phyloP scores from a whole-genome alignment of 768 basidiomycete genomes.

The Termitomyces sp. region DNA sequence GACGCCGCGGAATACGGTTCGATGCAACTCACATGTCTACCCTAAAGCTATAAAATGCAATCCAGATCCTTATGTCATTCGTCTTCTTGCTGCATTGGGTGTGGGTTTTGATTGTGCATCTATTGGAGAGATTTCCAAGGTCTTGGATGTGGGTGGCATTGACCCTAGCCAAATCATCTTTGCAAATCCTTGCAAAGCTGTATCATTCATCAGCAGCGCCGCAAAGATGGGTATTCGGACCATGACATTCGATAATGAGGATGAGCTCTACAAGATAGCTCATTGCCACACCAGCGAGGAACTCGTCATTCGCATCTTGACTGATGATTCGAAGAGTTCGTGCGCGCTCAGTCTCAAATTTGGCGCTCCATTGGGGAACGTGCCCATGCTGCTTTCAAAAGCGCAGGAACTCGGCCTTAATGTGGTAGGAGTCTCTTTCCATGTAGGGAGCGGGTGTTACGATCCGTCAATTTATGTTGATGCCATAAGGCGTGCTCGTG shows the following conservation, averaged over 20 bases:
- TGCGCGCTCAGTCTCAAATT: constrained; percentile 95
- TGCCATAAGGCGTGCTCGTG: constrained; percentile 79
- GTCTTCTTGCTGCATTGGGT: constrained; percentile 85
- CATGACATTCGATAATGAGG: constrained; percentile 98
- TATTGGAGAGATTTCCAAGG: constrained; percentile 81
- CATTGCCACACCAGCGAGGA: constrained; percentile 75
- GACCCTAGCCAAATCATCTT: constrained; percentile 85
- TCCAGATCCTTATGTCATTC: constrained; percentile 91
- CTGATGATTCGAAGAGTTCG: constrained; percentile 92
- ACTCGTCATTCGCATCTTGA: constrained; percentile 89
- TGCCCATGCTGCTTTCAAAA: constrained; percentile 72
- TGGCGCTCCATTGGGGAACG: constrained; percentile 78
- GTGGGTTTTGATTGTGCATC: constrained; percentile 98
- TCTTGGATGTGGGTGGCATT: constrained; percentile 70
- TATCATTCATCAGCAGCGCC: constrained; percentile 86
- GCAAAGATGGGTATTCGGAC: constrained; percentile 75
- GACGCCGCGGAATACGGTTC: background rate
- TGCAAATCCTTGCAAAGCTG: constrained; percentile 98
- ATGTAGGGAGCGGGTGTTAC: constrained; percentile 96
- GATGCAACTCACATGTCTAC: background rate
- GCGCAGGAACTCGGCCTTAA: constrained; percentile 76
- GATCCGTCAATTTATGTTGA: constrained; percentile 89
- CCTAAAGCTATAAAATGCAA: constrained; percentile 91
- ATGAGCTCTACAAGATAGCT: constrained; percentile 92
- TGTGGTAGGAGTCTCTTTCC: constrained; percentile 97